These are phyloP conservation scores for Epichloe hybrida DNA, from an alignment of 2,329 filamentous ascomycete genomes.

Conservation along the genomic window DNA sequence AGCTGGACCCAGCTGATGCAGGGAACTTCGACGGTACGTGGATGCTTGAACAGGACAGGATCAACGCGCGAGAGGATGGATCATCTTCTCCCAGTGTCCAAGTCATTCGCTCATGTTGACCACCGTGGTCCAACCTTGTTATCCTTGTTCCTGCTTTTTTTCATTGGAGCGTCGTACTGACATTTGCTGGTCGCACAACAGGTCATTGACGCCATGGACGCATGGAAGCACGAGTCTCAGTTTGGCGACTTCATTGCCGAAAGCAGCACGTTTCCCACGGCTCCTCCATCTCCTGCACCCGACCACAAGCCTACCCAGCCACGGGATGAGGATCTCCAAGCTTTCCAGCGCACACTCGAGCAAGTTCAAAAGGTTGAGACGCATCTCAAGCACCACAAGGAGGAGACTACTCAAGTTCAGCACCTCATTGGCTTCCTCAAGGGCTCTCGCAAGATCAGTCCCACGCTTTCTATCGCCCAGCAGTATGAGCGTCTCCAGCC, in stretches of 20 bases:
- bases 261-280: slow-evolving; percentile 59
- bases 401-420: slow-evolving; percentile 54
- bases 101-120: not conserved
- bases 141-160: not conserved
- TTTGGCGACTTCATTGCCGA: slow-evolving; percentile 73
- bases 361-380: slow-evolving; percentile 56
- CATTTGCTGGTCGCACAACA: slow-evolving; percentile 20
- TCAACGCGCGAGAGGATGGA: too few species aligned
- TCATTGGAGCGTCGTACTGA: slow-evolving; percentile 3
- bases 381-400: slow-evolving; percentile 54
- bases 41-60: not conserved
- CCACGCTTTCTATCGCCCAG: slow-evolving; percentile 58
- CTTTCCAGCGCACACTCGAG: slow-evolving; percentile 52
- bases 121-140: not conserved
- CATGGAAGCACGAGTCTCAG: slow-evolving; percentile 80
- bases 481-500: slow-evolving; percentile 85
- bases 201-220: slow-evolving; percentile 84
- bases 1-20: slow-evolving; percentile 90
- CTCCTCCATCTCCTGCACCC: slow-evolving; percentile 47
- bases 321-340: slow-evolving; percentile 55
- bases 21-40: slow-evolving; percentile 71
- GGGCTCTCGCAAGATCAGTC: slow-evolving; percentile 56
- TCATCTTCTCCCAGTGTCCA: too few species aligned
- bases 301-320: slow-evolving; percentile 49
- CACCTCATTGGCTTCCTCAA: slow-evolving; percentile 62